Conservation (phyloP, 768 basidiomycete species). For the Lyophyllum shimeji region DNA sequence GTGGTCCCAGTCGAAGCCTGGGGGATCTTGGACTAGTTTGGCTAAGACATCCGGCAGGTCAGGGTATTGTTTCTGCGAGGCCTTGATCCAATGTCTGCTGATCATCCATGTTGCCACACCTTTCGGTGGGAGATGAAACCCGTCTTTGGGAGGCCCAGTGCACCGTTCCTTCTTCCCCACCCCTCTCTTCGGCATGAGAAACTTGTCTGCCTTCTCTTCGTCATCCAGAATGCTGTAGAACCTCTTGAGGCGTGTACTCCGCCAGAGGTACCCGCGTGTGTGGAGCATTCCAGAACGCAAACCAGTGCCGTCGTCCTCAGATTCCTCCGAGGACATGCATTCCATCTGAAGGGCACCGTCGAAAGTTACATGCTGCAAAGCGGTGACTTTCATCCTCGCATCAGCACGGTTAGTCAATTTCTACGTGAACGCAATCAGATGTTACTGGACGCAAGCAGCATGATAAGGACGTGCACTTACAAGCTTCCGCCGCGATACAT, state of each 20-base stretch:
- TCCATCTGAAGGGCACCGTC: slow-evolving; percentile 71
- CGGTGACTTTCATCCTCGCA: slow-evolving; percentile 49
- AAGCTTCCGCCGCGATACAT: slow-evolving; percentile 58
- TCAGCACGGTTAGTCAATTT: slow-evolving; percentile 69
- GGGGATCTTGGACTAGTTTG: slow-evolving; percentile 44
- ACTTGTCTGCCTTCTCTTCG: slow-evolving; percentile 46
- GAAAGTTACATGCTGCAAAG: slow-evolving; percentile 62
- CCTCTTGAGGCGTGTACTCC: slow-evolving; percentile 60
- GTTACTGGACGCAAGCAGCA: slow-evolving; percentile 1
- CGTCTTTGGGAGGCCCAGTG: slow-evolving; percentile 56
- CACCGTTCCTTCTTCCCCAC: slow-evolving; percentile 54
- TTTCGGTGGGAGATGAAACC: slow-evolving; percentile 56
- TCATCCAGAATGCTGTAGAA: slow-evolving; percentile 65
- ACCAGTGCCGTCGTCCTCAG: slow-evolving; percentile 47
- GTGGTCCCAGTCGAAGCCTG: slow-evolving; percentile 49
- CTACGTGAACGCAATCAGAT: slow-evolving; percentile 30
- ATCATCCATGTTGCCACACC: slow-evolving; percentile 77
- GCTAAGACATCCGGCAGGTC: slow-evolving; percentile 45
- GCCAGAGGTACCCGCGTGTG: slow-evolving; percentile 64
- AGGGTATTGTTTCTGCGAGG: slow-evolving; percentile 38
- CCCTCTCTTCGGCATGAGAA: slow-evolving; percentile 54
- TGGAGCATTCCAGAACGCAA: slow-evolving; percentile 39
- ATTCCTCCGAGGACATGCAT: slow-evolving; percentile 84
- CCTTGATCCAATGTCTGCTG: slow-evolving; percentile 60
- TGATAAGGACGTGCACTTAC: slow-evolving; percentile 37